These are phyloP conservation scores for Penicillium sp. DNA, from an alignment of 2,329 filamentous ascomycete genomes.

Conservation along the genomic window DNA sequence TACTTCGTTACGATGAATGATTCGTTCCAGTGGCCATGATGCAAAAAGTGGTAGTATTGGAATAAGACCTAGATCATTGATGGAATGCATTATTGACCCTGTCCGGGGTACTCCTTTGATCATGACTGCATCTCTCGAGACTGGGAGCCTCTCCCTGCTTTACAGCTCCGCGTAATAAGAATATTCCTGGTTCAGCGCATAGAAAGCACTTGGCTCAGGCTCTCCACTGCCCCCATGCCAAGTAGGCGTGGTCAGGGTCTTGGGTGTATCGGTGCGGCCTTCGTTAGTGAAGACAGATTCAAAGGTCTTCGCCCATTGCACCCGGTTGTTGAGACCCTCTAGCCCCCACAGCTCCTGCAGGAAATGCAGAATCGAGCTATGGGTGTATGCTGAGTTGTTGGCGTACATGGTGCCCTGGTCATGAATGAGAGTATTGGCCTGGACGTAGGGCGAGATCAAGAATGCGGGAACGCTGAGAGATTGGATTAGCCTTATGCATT, in stretches of 20 bases:
- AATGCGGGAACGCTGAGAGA: constrained; percentile 36
- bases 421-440: constrained; percentile 38
- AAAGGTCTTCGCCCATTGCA: constrained; percentile 45
- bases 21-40: too few relatives aligned
- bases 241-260: constrained; percentile 32
- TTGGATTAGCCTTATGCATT: constrained; percentile 1
- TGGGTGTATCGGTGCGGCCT: constrained; percentile 26
- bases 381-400: constrained; percentile 39
- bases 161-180: constrained; percentile 24
- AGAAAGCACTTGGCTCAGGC: constrained; percentile 35
- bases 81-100: too few relatives aligned
- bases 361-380: constrained; percentile 42
- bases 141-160: too few relatives aligned
- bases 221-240: constrained; percentile 36
- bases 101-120: too few relatives aligned
- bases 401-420: constrained; percentile 40
- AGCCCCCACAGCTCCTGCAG: constrained; percentile 42
- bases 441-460: constrained; percentile 36
- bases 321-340: constrained; percentile 42
- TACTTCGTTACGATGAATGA: too few relatives aligned
- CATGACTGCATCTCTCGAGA: too few relatives aligned
- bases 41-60: too few relatives aligned
- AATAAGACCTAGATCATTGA: too few relatives aligned
- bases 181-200: constrained; percentile 34
- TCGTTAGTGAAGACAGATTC: constrained; percentile 33